Evolutionary conservation across 108 stramenopile species (phyloP).

Genomic region (Mediolabrus comicus): DNA sequence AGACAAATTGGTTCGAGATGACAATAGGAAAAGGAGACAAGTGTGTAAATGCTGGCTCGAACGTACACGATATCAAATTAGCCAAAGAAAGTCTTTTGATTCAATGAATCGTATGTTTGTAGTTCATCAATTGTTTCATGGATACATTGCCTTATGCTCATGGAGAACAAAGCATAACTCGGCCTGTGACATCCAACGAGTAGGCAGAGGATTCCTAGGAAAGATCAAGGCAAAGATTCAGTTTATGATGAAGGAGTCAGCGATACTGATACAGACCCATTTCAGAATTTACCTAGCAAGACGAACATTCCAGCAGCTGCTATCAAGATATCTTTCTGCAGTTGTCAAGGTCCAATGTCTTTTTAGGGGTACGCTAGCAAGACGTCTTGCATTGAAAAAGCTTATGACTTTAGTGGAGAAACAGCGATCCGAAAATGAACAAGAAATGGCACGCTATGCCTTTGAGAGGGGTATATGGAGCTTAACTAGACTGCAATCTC

Average conservation of each 20-base stretch:
- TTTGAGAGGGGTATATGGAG: conserved; percentile 15
- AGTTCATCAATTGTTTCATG: conserved; percentile 2
- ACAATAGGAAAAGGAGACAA: neutral
- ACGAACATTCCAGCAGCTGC: neutral
- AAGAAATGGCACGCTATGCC: conserved; percentile 20
- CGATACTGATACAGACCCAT: conserved; percentile 20
- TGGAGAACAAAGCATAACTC: conserved; percentile 8
- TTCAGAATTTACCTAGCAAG: conserved; percentile 21
- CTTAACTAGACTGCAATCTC: conserved; percentile 19
- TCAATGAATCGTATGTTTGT: conserved; percentile 3
- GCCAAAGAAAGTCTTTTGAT: conserved; percentile 5
- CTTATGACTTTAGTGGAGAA: conserved; percentile 23
- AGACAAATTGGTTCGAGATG: conserved; percentile 27
- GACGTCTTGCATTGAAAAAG: conserved; percentile 26
- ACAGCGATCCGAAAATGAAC: conserved; percentile 14
- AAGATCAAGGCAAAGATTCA: conserved; percentile 5
- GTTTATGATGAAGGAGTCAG: conserved; percentile 6
- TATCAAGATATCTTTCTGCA: conserved; percentile 4
- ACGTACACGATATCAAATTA: conserved; percentile 7
- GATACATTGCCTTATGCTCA: conserved; percentile 5
- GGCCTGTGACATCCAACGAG: conserved; percentile 16
- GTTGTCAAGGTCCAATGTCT: conserved; percentile 22
- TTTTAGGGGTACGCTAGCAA: conserved; percentile 26
- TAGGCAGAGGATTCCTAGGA: conserved; percentile 18
- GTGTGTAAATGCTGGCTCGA: conserved; percentile 2